phyloP scores from a whole-genome alignment of 768 basidiomycete genomes.

The Neoboletus brunneissimus region DNA sequence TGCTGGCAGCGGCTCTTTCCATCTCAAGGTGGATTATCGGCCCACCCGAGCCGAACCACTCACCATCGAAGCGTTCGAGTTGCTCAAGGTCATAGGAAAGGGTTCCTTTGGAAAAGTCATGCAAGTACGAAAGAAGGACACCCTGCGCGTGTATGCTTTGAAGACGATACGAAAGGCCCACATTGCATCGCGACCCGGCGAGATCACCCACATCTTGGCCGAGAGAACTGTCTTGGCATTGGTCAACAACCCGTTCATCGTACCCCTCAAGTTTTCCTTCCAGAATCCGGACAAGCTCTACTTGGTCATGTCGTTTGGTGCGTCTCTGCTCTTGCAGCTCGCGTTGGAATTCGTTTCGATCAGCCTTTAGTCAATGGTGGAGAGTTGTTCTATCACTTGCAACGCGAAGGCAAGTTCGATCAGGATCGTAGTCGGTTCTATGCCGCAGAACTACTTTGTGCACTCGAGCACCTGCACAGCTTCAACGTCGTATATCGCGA shows the following conservation, averaged over 20 bases:
- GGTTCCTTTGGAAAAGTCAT: slow-evolving; percentile 98
- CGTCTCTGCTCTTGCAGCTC: slow-evolving; percentile 22
- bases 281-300: slow-evolving; percentile 98
- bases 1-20: slow-evolving; percentile 86
- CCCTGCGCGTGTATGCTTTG: slow-evolving; percentile 93
- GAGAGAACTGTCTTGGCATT: slow-evolving; percentile 95
- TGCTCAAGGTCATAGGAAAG: slow-evolving; percentile 97
- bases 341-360: neutral
- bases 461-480: slow-evolving; percentile 91
- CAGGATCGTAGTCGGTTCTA: slow-evolving; percentile 93
- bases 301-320: slow-evolving; percentile 93
- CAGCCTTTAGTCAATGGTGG: slow-evolving; percentile 80
- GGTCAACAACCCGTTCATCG: slow-evolving; percentile 98
- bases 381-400: slow-evolving; percentile 96
- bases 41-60: slow-evolving; percentile 79
- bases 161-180: slow-evolving; percentile 99
- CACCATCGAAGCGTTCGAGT: slow-evolving; percentile 95
- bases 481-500: slow-evolving; percentile 99
- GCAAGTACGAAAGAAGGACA: slow-evolving; percentile 99
- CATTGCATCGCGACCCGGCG: slow-evolving; percentile 92
- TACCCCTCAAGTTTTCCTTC: slow-evolving; percentile 98
- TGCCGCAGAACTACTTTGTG: slow-evolving; percentile 94
- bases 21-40: slow-evolving; percentile 93
- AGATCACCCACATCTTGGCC: slow-evolving; percentile 97
- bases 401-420: slow-evolving; percentile 95